Conservation (phyloP, 139 green algal genomes). For the Ulvella scutata region DNA sequence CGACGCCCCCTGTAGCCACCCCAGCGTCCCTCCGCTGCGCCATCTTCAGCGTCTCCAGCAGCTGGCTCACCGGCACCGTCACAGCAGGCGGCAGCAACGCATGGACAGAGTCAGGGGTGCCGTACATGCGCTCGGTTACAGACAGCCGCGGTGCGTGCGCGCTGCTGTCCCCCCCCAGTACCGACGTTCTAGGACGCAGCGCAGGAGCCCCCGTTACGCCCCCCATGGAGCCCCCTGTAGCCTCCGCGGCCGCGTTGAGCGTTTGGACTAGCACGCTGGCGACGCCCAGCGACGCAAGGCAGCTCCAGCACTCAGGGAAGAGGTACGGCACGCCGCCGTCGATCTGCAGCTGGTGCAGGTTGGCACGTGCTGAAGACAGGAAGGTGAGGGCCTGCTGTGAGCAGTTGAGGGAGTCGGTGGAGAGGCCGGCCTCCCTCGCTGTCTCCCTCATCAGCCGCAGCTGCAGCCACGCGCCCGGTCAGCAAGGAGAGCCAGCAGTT, state of each 20-base stretch:
- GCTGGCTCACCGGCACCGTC: background rate
- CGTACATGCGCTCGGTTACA: too few relatives aligned
- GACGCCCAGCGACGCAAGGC: background rate
- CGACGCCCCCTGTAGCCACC: background rate
- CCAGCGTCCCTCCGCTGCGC: background rate
- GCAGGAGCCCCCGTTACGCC: background rate
- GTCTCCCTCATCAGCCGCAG: background rate
- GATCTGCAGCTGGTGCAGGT: background rate
- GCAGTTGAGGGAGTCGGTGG: background rate
- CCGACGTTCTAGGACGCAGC: background rate
- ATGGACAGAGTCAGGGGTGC: background rate
- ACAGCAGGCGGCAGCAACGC: background rate
- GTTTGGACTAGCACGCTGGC: background rate
- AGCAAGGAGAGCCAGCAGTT: too few relatives aligned
- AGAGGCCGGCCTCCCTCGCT: background rate
- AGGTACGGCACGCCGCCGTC: background rate
- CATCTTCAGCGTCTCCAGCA: background rate
- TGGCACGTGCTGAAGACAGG: background rate
- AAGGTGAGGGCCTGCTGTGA: background rate
- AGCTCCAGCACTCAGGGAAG: constrained; percentile 1
- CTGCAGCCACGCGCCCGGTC: too few relatives aligned
- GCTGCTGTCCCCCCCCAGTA: too few relatives aligned
- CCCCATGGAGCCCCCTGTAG: background rate
- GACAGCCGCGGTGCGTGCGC: too few relatives aligned
- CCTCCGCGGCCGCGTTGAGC: background rate